Base-by-base conservation (phyloP, 2,329 filamentous ascomycete species). In the Pseudocercospora musae region DNA sequence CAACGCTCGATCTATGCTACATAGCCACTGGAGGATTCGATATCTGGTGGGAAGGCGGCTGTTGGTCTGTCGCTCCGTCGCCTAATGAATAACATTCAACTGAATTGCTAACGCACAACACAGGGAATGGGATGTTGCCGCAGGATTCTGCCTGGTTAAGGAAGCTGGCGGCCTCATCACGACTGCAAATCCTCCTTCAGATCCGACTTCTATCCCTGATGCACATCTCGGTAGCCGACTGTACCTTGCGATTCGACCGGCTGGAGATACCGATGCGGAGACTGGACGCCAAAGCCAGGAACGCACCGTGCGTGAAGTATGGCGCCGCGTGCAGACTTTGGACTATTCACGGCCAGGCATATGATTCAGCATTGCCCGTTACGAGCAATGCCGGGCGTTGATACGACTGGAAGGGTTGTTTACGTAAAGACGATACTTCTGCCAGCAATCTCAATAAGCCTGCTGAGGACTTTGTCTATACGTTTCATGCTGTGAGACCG, bases 41-140 rank as follows among this genome's bases (percentile, higher is more conserved):
- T 75, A 90, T 92, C 10, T 92, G 89, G 89, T 92, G 89, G 89
- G 89, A 92, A 72, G 89, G 89, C 2, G 89, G 89, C 6, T 71
- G 68, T 56, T 71, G 69, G 70, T 73, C 59, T 50, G 29, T 9
- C 37, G 3, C 27, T 15, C 37, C 15, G 15, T n/a, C 11, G 40
- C 33, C 7, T 52, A 10, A 18, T 49, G 15, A 37, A 23, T 54
- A 10, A 31, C 20, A 53, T 13, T 42, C 31, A 40, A 13, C 37
- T 23, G 20, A 20, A 25, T 56, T 56, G 25, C 68, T 69, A 20
- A 69, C 54, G 11, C 37, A 21, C 20, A 18, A 42, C 58, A n/a
- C 44, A 71, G 70, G 74, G 90, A 92, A 75, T 92, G 89, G 89
- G 90, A 92, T 68, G 89, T 92, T 3, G 89, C 89, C 1, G 90